A percentile compares a stretch with the other conserved stretches of the same genome.
Evolutionary conservation across 352 stramenopile species (phyloP).

Genomic region (Pythium folliculosum): DNA sequence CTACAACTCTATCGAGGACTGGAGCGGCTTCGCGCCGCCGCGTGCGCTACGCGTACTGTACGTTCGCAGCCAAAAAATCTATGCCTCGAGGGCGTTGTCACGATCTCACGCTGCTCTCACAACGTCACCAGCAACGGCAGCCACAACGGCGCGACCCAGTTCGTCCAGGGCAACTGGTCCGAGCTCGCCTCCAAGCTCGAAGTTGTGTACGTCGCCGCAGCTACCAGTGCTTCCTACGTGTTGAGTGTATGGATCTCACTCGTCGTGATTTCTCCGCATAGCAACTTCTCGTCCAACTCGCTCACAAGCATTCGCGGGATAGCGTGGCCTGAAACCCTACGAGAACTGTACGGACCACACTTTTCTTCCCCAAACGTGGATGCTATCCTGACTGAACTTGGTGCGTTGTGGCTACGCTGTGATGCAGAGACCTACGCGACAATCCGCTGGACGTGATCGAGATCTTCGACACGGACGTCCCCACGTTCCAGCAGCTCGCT

Average conservation of each 20-base stretch:
- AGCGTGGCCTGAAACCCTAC: not conserved
- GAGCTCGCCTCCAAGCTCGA: constrained; percentile 1
- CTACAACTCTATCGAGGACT: not conserved
- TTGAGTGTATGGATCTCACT: not conserved
- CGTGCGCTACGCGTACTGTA: not conserved
- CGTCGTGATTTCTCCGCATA: not conserved
- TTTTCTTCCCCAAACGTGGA: not conserved
- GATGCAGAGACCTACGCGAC: constrained; percentile 3
- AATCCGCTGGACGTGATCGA: constrained; percentile 12
- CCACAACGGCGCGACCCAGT: not conserved
- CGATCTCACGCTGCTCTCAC: not conserved
- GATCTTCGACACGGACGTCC: not conserved
- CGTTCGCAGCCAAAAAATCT: not conserved
- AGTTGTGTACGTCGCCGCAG: not conserved
- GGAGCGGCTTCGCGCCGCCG: not conserved
- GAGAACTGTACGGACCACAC: not conserved
- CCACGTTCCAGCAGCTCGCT: not conserved
- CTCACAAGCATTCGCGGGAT: not conserved
- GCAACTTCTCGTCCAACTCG: not conserved
- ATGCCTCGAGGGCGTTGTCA: too few species aligned
- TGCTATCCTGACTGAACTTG: too few species aligned
- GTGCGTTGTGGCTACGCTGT: not conserved
- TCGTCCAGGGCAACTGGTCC: not conserved
- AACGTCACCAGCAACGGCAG: not conserved
- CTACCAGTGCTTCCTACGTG: not conserved